These are phyloP conservation scores for Nakaseomyces uthaithaninus DNA, from an alignment of 1,139 yeast genomes.

Conservation along the genomic window DNA sequence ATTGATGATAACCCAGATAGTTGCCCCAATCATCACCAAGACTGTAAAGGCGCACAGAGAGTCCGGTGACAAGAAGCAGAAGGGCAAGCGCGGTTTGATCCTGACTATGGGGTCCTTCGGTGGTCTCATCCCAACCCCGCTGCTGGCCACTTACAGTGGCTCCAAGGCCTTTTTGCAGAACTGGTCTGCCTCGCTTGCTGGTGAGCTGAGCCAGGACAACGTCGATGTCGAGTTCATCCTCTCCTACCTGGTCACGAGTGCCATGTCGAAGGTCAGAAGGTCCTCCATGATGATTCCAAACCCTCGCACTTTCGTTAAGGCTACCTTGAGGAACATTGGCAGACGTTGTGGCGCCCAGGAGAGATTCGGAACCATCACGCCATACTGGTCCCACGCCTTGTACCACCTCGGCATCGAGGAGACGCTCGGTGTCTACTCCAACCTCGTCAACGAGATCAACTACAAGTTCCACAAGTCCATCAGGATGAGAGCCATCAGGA, in stretches of 20 bases:
- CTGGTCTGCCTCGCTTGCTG: conserved; percentile 88
- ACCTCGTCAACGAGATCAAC: conserved; percentile 59
- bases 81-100: conserved; percentile 54
- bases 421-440: conserved; percentile 74
- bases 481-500: conserved; percentile 73
- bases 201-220: conserved; percentile 59
- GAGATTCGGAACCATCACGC: conserved; percentile 77
- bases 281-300: conserved; percentile 70
- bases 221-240: conserved; percentile 81
- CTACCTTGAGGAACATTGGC: conserved; percentile 63
- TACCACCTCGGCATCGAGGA: conserved; percentile 79
- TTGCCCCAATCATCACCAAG: conserved; percentile 58
- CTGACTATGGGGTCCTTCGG: conserved; percentile 97
- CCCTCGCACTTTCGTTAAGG: conserved; percentile 67
- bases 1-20: conserved; percentile 67
- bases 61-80: conserved; percentile 26
- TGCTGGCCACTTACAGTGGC: conserved; percentile 89
- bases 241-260: conserved; percentile 89
- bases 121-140: conserved; percentile 87
- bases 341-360: conserved; percentile 91
- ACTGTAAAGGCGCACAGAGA: conserved; percentile 36
- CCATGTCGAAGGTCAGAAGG: conserved; percentile 88
- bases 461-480: conserved; percentile 70
- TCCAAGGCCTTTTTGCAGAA: conserved; percentile 90
- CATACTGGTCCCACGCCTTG: conserved; percentile 90